Percentiles rank a stretch among this genome's conserved stretches.
These are phyloP conservation scores for Alternaria atra DNA, from an alignment of 2,329 filamentous ascomycete genomes.

Conservation along the genomic window DNA sequence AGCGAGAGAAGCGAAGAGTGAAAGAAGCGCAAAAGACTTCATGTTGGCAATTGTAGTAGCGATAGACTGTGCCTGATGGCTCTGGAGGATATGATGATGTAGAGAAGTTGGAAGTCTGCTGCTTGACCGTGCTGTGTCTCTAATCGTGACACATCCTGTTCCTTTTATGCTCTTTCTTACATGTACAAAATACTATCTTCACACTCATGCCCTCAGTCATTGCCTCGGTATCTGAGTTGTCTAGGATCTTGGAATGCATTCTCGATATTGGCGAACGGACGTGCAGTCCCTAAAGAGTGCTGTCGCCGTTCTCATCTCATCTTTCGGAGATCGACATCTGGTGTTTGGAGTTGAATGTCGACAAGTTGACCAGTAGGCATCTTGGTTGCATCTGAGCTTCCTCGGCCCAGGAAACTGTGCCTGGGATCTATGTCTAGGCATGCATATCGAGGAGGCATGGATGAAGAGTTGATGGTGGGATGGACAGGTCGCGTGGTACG, in stretches of 20 bases:
- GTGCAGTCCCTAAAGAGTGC: background rate
- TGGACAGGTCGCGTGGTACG: constrained; percentile 2
- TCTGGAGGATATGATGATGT: background rate
- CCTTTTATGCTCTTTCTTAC: constrained; percentile 1
- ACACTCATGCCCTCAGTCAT: background rate
- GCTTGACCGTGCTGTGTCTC: background rate
- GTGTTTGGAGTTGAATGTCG: background rate
- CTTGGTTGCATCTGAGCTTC: background rate
- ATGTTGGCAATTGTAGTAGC: constrained; percentile 3
- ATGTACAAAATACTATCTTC: background rate
- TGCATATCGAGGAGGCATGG: background rate
- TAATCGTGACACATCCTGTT: background rate
- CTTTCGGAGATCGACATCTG: background rate
- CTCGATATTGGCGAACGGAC: background rate
- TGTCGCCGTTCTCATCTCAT: background rate
- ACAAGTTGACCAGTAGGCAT: background rate
- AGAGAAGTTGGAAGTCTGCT: background rate
- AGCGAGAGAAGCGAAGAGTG: constrained; percentile 3
- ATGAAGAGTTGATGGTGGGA: background rate
- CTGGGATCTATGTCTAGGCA: background rate
- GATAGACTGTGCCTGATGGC: background rate
- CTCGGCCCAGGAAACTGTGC: background rate
- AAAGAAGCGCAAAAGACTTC: constrained; percentile 11
- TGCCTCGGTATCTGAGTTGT: background rate
- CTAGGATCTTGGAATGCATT: background rate